Percentiles rank a stretch among this genome's conserved stretches.
Evolutionary conservation across 2,329 filamentous ascomycete species (phyloP).

Genomic region (Diaporthe vaccinii): DNA sequence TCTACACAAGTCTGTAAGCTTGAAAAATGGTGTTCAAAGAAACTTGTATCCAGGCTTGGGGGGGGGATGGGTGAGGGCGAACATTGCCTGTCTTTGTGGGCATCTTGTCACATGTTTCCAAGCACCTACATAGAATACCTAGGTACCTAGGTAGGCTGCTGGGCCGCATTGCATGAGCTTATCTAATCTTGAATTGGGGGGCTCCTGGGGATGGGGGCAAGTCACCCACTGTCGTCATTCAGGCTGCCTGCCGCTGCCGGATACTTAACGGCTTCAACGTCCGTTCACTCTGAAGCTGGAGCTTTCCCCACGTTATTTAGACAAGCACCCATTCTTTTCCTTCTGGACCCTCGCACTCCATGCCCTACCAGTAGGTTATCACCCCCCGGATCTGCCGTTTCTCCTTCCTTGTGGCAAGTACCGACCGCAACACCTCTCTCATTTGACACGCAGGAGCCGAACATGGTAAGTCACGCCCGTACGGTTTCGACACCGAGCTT

Average conservation of each 20-base stretch:
- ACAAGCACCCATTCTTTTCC: background rate
- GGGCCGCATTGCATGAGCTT: background rate
- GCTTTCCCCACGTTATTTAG: background rate
- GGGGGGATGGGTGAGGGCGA: too few relatives aligned
- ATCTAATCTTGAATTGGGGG: slow-evolving; percentile 2
- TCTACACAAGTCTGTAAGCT: background rate
- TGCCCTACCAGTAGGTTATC: background rate
- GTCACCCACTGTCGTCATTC: slow-evolving; percentile 38
- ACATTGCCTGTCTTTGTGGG: background rate
- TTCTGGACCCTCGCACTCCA: background rate
- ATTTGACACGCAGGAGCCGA: slow-evolving; percentile 10
- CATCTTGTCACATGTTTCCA: background rate
- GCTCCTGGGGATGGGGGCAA: background rate
- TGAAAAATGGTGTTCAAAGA: background rate
- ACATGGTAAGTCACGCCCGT: slow-evolving; percentile 43
- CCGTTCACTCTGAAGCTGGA: background rate
- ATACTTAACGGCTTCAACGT: slow-evolving; percentile 8
- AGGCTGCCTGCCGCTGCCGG: slow-evolving; percentile 35
- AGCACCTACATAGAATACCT: background rate
- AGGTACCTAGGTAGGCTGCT: background rate
- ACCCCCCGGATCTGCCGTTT: background rate
- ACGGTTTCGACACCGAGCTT: background rate
- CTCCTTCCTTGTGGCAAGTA: background rate
- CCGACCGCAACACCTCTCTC: background rate
- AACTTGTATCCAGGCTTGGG: background rate